These are phyloP conservation scores for Fusarium haematococcum DNA, from an alignment of 2,329 filamentous ascomycete species.

Conservation along the genomic window DNA sequence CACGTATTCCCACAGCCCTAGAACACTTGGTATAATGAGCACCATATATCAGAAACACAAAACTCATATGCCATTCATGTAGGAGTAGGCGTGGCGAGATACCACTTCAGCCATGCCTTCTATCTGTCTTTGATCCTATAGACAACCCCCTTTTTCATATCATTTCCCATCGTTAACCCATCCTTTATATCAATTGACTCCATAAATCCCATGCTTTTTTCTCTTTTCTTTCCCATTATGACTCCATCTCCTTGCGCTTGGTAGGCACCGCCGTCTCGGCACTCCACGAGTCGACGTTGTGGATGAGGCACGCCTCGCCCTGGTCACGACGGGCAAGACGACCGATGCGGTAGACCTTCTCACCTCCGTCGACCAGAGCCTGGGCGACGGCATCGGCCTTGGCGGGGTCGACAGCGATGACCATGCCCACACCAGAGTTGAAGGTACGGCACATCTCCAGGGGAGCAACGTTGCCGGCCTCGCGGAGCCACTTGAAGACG, in stretches of 20 bases:
- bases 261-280: constrained; percentile 35
- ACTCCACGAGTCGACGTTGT: constrained; percentile 51
- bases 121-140: constrained; percentile 22
- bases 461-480: constrained; percentile 75
- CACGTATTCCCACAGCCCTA: not conserved
- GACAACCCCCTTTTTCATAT: constrained; percentile 24
- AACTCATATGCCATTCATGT: constrained; percentile 29
- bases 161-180: constrained; percentile 25
- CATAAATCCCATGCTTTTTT: constrained; percentile 29
- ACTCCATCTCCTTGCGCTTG: constrained; percentile 43
- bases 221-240: constrained; percentile 21
- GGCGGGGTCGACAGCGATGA: constrained; percentile 78
- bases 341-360: constrained; percentile 83
- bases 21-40: not conserved
- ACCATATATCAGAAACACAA: constrained; percentile 3
- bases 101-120: constrained; percentile 21
- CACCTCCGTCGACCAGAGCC: constrained; percentile 69
- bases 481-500: constrained; percentile 90
- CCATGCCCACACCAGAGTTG: constrained; percentile 96
- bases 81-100: constrained; percentile 7
- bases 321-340: constrained; percentile 70
- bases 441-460: constrained; percentile 91
- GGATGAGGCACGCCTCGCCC: constrained; percentile 50
- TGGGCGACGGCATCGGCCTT: constrained; percentile 71
- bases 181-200: constrained; percentile 25